Evolutionary conservation across 176 grass and related monocot genomes (phyloP).

Genomic region (Zea luxurians): DNA sequence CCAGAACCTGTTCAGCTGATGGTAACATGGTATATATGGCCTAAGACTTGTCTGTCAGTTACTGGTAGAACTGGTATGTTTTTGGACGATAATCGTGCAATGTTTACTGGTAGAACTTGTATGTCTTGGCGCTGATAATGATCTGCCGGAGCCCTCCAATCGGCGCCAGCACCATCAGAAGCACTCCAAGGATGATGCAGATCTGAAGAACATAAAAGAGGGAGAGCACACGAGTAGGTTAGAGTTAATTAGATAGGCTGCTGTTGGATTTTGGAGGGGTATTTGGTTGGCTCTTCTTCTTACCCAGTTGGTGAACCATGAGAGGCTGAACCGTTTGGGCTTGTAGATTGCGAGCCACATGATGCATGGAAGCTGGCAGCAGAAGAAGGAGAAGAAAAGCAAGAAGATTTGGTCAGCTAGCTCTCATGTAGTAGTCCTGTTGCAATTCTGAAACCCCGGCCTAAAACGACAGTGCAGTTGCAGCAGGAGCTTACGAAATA

Average conservation of each 20-base stretch:
- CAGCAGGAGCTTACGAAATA: constrained; percentile 62
- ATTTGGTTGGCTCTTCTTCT: neutral
- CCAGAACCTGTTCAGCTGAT: neutral
- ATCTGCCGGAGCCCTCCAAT: constrained; percentile 84
- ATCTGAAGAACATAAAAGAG: constrained; percentile 40
- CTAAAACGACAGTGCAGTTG: neutral
- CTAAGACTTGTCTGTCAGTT: neutral
- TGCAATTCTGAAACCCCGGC: neutral
- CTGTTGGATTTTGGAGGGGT: too few species aligned
- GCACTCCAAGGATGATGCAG: constrained; percentile 80
- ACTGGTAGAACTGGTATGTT: neutral
- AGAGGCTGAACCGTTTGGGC: constrained; percentile 71
- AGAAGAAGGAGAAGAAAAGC: neutral
- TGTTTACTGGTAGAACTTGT: constrained; percentile 51
- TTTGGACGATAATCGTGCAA: neutral
- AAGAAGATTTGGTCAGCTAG: constrained; percentile 19
- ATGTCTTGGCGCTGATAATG: constrained; percentile 52
- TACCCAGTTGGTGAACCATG: constrained; percentile 92
- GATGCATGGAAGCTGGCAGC: constrained; percentile 74
- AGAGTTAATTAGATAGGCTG: too few species aligned
- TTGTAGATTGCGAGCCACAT: constrained; percentile 92
- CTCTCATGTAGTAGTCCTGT: neutral
- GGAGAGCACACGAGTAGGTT: neutral
- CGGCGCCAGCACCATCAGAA: constrained; percentile 71
- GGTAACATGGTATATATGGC: neutral